Evolutionary conservation across 441 rosid species (phyloP).

Genomic region (Gossypium lobatum): DNA sequence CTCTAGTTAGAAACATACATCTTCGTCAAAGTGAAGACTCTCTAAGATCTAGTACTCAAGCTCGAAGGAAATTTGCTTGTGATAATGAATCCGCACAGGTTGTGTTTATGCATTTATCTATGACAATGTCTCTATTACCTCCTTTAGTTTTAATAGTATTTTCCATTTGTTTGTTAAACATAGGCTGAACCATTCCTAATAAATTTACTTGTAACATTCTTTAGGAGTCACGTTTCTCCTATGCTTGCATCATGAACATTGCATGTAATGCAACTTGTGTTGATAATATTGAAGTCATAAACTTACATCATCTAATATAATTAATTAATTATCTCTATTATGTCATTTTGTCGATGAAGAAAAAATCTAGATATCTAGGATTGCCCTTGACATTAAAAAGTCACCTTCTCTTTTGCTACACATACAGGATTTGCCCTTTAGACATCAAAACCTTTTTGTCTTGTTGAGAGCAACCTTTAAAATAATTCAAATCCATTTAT

Average conservation of each 20-base stretch:
- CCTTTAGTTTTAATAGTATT: not conserved
- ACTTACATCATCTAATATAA: not conserved
- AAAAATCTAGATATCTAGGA: not conserved
- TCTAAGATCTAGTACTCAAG: conserved; percentile 27
- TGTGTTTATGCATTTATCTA: not conserved
- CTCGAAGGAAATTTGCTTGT: conserved; percentile 28
- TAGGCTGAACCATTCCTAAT: not conserved
- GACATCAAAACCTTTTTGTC: not conserved
- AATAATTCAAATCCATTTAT: not conserved
- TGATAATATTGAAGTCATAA: not conserved
- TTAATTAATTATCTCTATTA: not conserved
- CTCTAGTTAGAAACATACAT: conserved; percentile 30
- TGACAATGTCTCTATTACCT: not conserved
- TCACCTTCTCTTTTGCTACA: not conserved
- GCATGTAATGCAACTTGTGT: not conserved
- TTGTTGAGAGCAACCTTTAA: not conserved
- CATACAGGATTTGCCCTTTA: not conserved
- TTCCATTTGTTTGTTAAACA: not conserved
- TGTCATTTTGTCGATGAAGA: not conserved
- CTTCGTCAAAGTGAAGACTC: conserved; percentile 28
- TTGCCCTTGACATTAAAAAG: not conserved
- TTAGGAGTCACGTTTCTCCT: not conserved
- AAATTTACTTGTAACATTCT: not conserved
- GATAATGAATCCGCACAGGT: conserved; percentile 45
- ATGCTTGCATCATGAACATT: not conserved